Base-by-base conservation (phyloP, 2,329 filamentous ascomycete genomes). In the Botrytis hyacinthi region DNA sequence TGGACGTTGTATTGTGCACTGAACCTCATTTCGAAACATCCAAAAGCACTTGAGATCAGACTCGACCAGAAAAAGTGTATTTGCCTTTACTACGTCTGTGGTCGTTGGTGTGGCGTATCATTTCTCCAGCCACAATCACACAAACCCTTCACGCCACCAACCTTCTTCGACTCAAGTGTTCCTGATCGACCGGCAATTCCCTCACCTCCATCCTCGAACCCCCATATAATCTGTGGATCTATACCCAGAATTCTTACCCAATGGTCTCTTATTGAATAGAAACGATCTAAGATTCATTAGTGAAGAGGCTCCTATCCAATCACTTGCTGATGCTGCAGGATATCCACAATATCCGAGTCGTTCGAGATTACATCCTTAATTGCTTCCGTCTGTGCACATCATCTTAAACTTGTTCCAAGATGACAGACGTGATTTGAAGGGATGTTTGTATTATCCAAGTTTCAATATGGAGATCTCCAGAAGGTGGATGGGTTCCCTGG, bases 361-460 rank as follows among this genome's bases (percentile, higher is more conserved):
- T 14, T 51, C 44, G 26, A 54, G 66, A 32, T 68, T n/a, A 51
- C 51, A 18, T 54, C 51, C 26, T 26, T 18, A 68, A 32, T 54
- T n/a, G 20, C 65, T 26, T 68, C n/a, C 18, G 18, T 71, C 69
- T 51, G 44, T 71, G 69, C 59, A 42, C 35, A 62, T 26, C 12
- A 62, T 71, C 70, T 71, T 42, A 54, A 54, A 65, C 70, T 32
- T 40, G 70, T 51, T 42, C 26, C 57, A 42, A 54, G 32, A 44
- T 71, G 46, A 12, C 60, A 54, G 60, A 42, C n/a, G 14, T 71
- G 35, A 66, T 20, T 32, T 71, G 70, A 66, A n/a, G 60, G n/a
- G 59, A 57, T n/a, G 35, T 65, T 54, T 71, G 70, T 71, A 46
- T 71, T 65, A 71, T 54, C 8, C 16, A 54, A 26, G 70, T 71